Evolutionary conservation across 1,284 basidiomycete species (phyloP), one percentile per base, ranked within the genome.

Genomic region (Irpex sp.): DNA sequence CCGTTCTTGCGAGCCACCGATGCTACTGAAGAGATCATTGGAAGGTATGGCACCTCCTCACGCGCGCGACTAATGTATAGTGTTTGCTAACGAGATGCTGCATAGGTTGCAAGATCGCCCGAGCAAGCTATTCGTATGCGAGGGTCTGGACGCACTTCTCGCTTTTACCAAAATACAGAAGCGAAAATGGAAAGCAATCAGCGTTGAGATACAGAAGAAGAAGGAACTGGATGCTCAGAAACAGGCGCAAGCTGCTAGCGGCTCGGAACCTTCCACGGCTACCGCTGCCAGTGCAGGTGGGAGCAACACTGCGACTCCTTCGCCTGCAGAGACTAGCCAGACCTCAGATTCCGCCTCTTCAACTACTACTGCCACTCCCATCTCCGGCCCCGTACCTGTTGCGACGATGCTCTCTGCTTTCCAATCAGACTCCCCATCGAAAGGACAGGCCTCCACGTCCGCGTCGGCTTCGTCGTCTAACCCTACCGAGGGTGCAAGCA

Each of bases 11-110:
- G 75, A 13, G 79, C 73, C 11, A 61, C 61, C 2, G 87, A 89
- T 65, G 70, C 86, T 17, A 78, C 83, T 2, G 80, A 81, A 6
- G 84, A 84, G 67, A 84, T 89, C 82, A 69, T 79, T 1, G 67
- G 65, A 54, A 77, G 81, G 86, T 85, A 58, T 47, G 79, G 72
- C 7, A 43, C 11, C 11, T 4, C 11, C 8, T 5, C 64, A 36
- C 49, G 54, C 33, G 7, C 31, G 26, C 26, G 26, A 26, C 26
- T 4, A 26, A 26, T 55, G 7, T 26, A 33, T 55, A 9, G 13
- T 55, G 53, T 35, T 26, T 55, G 26, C 53, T 55, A 17, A 33
- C 31, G 8, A 33, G 33, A 15, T 26, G 33, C 7, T 21, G 33
- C 53, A 6, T 57, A 87, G 86, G 51, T 62, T 89, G 3, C 69